Evolutionary conservation across 169 alveolate genomes (phyloP).

Genomic region (Hepatocystis sp.): DNA sequence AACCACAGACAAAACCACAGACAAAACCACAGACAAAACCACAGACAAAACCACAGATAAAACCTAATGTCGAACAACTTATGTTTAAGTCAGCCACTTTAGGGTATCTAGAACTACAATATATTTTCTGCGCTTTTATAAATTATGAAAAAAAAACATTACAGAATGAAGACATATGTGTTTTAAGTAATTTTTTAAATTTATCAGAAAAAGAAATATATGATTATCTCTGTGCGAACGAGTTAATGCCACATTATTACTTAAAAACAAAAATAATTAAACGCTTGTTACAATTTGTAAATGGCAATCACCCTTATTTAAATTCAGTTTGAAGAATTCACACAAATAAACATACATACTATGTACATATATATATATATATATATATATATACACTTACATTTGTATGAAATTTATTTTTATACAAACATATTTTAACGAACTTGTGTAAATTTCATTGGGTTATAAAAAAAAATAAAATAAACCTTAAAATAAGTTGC

Average conservation of each 20-base stretch:
- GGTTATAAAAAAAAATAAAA: no score
- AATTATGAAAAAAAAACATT: conserved; percentile 34
- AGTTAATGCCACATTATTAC: conserved; percentile 30
- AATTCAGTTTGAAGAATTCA: no score
- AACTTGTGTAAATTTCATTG: no score
- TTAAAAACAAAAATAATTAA: conserved; percentile 21
- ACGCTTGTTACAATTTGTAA: conserved; percentile 38
- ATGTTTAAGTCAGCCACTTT: conserved; percentile 41
- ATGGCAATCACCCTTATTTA: conserved; percentile 67
- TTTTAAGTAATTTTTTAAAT: conserved; percentile 28
- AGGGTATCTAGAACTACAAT: conserved; percentile 60
- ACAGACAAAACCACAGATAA: neutral
- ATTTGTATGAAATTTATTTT: no score
- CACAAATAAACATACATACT: no score
- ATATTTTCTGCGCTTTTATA: conserved; percentile 51
- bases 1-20: neutral
- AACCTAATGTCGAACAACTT: conserved; percentile 26
- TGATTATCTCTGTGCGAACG: conserved; percentile 43
- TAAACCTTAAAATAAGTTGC: no score
- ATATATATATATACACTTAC: no score
- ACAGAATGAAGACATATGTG: conserved; percentile 18
- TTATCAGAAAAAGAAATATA: conserved; percentile 69
- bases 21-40: neutral
- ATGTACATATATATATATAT: no score
- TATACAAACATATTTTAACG: no score